Evolutionary conservation across 2,329 filamentous ascomycete species (phyloP), one percentile per base, ranked within the genome.

Genomic region (Penicillium occitanis): DNA sequence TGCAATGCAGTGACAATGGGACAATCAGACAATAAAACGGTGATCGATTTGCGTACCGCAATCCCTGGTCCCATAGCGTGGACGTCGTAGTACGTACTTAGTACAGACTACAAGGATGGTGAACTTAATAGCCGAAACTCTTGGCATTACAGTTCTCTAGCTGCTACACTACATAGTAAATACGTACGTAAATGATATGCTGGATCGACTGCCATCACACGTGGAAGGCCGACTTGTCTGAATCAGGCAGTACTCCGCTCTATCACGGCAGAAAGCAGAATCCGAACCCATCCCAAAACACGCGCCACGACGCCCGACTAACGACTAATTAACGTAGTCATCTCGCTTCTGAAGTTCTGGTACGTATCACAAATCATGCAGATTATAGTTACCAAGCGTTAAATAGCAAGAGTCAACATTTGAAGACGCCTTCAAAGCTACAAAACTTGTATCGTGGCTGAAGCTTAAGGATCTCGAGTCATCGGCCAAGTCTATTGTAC

Each of bases 241-340:
- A 51, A 51, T 51, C 22, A 51, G 48, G 48, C 48, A 51, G 48
- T 30, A 51, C 22, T 51, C 22, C 48, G 48, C 48, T 25, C 48
- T 25, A 51, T 30, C 28, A 30, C 48, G 48, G 14, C 25, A 14
- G 14, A 51, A 50, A 50, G 11, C 14, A 50, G 19, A 6, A 13
- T 22, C n/a, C 44, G 19, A 25, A 25, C 22, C 22, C 5, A 30
- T 11, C 25, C 22, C 1, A 28, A 14, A 30, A 51, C 25, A 30
- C 19, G 0, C 25, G 13, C 48, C 25, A 48, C 14, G 10, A 51
- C 44, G 10, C 42, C 19, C 42, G 6, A n/a, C 17, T 44, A 44
- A 51, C 44, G 10, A 17, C n/a, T 6, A 2, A n/a, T 5, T 44
- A 44, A n/a, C 5, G 40, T 8, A 44, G 17, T 44, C 6, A 44